Conservation (phyloP, 768 basidiomycete species). For the Pleurotus platypus region DNA sequence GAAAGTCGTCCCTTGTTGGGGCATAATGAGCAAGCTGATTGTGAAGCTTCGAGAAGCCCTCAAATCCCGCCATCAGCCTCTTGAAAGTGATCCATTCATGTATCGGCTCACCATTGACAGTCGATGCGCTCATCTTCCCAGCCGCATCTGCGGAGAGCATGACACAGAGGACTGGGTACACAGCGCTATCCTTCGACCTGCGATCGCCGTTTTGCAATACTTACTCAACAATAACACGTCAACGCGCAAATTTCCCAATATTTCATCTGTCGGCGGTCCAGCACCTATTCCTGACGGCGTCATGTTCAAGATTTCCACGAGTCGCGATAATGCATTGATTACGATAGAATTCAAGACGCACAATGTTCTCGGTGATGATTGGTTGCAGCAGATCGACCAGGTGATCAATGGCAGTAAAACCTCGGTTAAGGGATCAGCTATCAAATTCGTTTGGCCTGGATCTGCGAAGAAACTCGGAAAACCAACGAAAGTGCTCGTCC, state of each 20-base stretch:
- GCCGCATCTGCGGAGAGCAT: neutral
- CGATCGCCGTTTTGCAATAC: neutral
- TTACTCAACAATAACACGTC: neutral
- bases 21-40: neutral
- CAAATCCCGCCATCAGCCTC: neutral
- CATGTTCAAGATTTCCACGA: neutral
- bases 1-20: no score
- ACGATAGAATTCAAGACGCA: neutral
- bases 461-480: neutral
- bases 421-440: neutral
- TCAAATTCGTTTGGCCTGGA: neutral
- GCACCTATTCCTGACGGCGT: neutral
- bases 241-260: neutral
- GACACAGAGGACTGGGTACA: neutral
- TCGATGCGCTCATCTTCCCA: neutral
- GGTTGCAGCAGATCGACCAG: neutral
- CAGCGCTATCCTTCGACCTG: neutral
- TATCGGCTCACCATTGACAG: neutral
- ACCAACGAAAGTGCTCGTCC: neutral
- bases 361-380: neutral
- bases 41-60: neutral
- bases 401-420: neutral
- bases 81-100: neutral
- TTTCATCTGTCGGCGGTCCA: neutral
- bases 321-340: neutral